phyloP scores from a whole-genome alignment of 768 basidiomycete genomes.

The Pisolithus marmoratus region DNA sequence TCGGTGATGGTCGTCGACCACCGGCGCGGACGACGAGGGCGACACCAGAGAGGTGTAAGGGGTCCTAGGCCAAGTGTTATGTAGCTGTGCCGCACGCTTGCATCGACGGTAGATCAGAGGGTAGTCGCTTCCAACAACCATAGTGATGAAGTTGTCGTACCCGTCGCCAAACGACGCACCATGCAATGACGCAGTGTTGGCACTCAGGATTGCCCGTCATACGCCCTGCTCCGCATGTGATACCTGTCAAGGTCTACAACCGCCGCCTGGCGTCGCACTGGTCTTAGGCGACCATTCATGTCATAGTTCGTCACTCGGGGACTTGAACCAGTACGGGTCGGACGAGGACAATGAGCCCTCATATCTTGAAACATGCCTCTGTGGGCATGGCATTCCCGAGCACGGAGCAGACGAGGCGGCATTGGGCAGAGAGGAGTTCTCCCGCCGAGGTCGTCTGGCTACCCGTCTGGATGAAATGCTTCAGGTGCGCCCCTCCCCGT shows the following conservation, averaged over 20 bases:
- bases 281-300: constrained; percentile 44
- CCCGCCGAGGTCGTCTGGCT: constrained; percentile 69
- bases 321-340: constrained; percentile 61
- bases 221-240: constrained; percentile 62
- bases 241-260: constrained; percentile 66
- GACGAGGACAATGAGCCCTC: constrained; percentile 56
- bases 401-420: constrained; percentile 61
- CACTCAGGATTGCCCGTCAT: constrained; percentile 82
- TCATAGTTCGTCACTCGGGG: constrained; percentile 44
- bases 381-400: constrained; percentile 58
- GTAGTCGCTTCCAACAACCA: not conserved
- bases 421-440: constrained; percentile 58
- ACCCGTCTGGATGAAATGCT: constrained; percentile 77
- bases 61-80: too few relatives aligned
- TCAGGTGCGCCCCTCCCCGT: constrained; percentile 46
- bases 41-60: not conserved
- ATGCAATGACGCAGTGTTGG: constrained; percentile 44
- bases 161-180: constrained; percentile 51
- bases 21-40: constrained; percentile 3
- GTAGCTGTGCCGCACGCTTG: not conserved
- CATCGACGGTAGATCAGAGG: not conserved
- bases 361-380: constrained; percentile 60
- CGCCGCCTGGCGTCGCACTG: constrained; percentile 52
- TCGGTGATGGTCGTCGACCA: too few relatives aligned
- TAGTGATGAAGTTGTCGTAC: constrained; percentile 73